Percentiles rank a stretch among this genome's conserved stretches.
These are phyloP conservation scores for Cucurbita ficifolia DNA, from an alignment of 306 rosid species.

Conservation along the genomic window DNA sequence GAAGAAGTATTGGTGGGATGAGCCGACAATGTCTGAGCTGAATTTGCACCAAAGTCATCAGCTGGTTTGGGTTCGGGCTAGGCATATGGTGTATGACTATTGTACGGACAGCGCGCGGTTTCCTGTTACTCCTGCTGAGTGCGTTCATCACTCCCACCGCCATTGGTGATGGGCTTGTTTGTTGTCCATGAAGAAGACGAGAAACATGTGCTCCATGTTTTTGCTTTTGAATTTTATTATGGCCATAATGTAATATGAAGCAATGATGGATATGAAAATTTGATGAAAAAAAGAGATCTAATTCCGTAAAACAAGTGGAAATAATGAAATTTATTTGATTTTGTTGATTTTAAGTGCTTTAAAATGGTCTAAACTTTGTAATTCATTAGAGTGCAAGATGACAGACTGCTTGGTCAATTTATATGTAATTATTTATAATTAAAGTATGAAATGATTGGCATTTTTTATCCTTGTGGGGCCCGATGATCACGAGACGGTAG, in stretches of 20 bases:
- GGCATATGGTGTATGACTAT: conserved; percentile 85
- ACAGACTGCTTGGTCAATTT: no score
- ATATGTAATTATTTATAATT: no score
- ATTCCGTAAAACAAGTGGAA: no score
- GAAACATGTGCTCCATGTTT: conserved; percentile 9
- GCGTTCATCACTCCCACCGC: conserved; percentile 40
- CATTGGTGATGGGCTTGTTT: background rate
- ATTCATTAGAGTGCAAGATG: no score
- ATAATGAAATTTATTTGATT: no score
- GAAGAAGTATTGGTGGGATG: conserved; percentile 88
- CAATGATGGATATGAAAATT: no score
- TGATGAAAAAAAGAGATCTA: no score
- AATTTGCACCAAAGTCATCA: conserved; percentile 83
- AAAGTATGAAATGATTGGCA: no score
- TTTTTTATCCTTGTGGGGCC: background rate
- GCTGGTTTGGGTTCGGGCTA: conserved; percentile 75
- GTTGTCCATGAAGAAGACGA: background rate
- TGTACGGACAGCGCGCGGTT: conserved; percentile 66
- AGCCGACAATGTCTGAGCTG: conserved; percentile 49
- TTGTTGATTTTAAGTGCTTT: no score
- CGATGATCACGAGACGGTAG: background rate
- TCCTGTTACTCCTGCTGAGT: conserved; percentile 51
- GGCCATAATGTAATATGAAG: no score
- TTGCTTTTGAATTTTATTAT: background rate
- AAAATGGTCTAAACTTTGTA: no score